Evolutionary conservation across 2,329 filamentous ascomycete genomes (phyloP), one percentile per base, ranked within the genome.

Genomic region (Plectosphaerella sp.): DNA sequence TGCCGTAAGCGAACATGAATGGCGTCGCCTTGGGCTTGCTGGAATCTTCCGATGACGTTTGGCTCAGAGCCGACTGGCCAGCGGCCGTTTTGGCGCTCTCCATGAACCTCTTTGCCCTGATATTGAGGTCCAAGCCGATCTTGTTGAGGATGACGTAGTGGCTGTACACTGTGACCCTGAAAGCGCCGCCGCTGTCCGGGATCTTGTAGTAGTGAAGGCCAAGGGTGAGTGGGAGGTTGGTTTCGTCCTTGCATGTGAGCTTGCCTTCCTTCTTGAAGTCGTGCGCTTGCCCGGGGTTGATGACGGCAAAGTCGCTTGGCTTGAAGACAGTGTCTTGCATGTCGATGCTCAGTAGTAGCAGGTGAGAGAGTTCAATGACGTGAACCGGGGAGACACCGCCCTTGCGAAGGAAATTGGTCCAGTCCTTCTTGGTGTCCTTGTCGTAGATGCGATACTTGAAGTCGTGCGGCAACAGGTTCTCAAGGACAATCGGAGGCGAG

Each of bases 401-500:
- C 69, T 97, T 97, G 52, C 94, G 85, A 46, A 99, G 74, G 72
- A 99, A 99, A 67, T 99, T 99, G 5, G 91, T 95, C 94, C 94
- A 99, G 67, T 99, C 94, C 67, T 95, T 96, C 76, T 93, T 95
- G 0, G 92, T 97, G 67, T 96, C 95, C 74, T 95, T 97, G 74
- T 99, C 94, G 64, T 97, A 99, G 51, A 99, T 97, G 51, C 93
- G 86, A 68, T 99, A 99, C 70, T 99, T 97, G 83, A 99, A 99
- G 70, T 99, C 94, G 65, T 94, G 97, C 0, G 94, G 94, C 37
- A 99, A 73, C 43, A 99, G 74, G 59, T 99, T 99, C 68, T 99
- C 93, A 5, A 99, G 80, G 48, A 96, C 93, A 14, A 99, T 84
- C 0, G 95, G 94, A 1, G 94, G 93, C 22, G 91, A 96, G 3